Base-by-base conservation (phyloP, 176 grass and related monocot genomes). In the Urochloa ruziziensis region DNA sequence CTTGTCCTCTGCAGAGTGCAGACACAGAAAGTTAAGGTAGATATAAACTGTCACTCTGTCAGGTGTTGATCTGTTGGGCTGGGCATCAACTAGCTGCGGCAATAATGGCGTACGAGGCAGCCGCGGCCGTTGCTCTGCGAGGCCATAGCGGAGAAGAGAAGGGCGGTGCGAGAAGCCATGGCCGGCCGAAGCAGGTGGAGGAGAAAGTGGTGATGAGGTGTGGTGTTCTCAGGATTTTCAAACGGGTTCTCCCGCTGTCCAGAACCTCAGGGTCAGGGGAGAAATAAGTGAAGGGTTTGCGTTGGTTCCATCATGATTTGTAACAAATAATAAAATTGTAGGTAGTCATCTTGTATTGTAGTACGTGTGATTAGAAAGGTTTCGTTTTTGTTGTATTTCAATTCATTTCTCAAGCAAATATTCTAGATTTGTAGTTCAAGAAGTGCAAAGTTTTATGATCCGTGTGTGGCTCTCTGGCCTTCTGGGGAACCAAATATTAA, bases 61-160 rank as follows among this genome's bases (percentile, higher is more conserved):
- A 40, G 37, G 37, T 7, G n/a, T n/a, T n/a, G n/a, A n/a, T n/a
- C n/a, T n/a, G n/a, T n/a, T n/a, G n/a, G n/a, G n/a, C n/a, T 7
- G 7, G 37, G 6, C 37, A 7, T 7, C 51, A 53, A 21, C 57
- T 23, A 74, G 46, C 47, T 44, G n/a, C 56, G 10, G 9, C 51
- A n/a, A n/a, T n/a, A 49, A 79, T 86, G 75, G 54, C 5, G 84
- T 86, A 86, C 42, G 84, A 86, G 24, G 84, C 75, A 2, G 75
- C 75, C 2, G 75, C 24, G 16, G 75, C 75, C 21, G 58, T 47
- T 6, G 75, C 75, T 79, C 42, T 51, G n/a, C 48, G 61, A 33
- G 19, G 0, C 61, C 60, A 51, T 19, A 6, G 9, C 4, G 61
- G 6, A 3, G 43, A 17, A 24, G 29, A 36, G 21, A 62, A 61